Conservation (phyloP, 495 filamentous ascomycete genomes). For the Penicillium macrosclerotiorum region DNA sequence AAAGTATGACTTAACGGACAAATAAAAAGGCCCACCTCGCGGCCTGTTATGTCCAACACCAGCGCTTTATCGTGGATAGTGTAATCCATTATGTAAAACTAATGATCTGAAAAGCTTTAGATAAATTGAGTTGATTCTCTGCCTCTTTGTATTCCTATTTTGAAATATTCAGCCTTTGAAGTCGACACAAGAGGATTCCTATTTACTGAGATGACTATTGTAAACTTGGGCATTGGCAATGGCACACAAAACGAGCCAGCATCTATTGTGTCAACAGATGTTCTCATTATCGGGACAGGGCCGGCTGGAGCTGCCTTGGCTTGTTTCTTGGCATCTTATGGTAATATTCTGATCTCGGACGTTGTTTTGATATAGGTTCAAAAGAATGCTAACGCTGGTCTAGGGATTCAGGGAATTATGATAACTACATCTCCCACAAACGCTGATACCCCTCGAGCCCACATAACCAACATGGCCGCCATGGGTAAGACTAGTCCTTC, state of each 20-base stretch:
- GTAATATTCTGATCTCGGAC: too few species aligned
- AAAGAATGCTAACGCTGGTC: neutral
- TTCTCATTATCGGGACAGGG: slow-evolving; percentile 55
- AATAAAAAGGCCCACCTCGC: too few species aligned
- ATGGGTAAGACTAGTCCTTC: slow-evolving; percentile 25
- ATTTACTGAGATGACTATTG: slow-evolving; percentile 10
- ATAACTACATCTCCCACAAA: slow-evolving; percentile 44
- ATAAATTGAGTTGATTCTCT: too few species aligned
- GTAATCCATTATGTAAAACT: too few species aligned
- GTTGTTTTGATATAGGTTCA: too few species aligned
- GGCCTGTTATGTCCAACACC: too few species aligned
- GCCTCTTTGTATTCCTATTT: too few species aligned
- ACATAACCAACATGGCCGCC: slow-evolving; percentile 54
- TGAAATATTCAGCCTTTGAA: neutral
- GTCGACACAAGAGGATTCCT: neutral
- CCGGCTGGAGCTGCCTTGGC: slow-evolving; percentile 55
- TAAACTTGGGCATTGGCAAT: slow-evolving; percentile 7
- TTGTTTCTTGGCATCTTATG: slow-evolving; percentile 53
- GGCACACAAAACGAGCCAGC: neutral
- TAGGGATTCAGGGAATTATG: slow-evolving; percentile 48
- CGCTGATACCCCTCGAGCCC: slow-evolving; percentile 52
- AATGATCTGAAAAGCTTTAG: too few species aligned
- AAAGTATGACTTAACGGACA: too few species aligned
- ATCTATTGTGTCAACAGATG: slow-evolving; percentile 29
- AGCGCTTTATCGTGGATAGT: too few species aligned